phyloP scores from a whole-genome alignment of 1,284 basidiomycete species.

The Moniliella sp. region DNA sequence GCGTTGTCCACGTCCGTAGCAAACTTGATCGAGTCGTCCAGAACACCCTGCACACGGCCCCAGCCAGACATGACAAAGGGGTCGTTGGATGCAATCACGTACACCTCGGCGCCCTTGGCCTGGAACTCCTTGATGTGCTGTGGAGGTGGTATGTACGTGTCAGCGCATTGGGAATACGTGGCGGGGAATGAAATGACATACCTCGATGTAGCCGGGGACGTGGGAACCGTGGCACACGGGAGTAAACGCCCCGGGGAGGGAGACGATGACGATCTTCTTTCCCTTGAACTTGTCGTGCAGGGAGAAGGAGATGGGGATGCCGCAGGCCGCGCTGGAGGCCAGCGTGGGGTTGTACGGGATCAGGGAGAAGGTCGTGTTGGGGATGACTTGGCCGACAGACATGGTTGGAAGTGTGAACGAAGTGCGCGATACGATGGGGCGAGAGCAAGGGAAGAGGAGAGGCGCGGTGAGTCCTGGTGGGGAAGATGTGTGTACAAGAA shows the following conservation, averaged over 20 bases:
- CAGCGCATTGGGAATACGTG: too few relatives aligned
- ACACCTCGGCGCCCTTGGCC: slow-evolving; percentile 45
- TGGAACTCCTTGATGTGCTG: slow-evolving; percentile 48
- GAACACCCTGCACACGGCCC: slow-evolving; percentile 1
- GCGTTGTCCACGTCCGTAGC: slow-evolving; percentile 47
- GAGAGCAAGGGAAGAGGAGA: too few relatives aligned
- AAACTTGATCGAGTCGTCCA: slow-evolving; percentile 47
- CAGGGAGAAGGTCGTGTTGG: too few relatives aligned
- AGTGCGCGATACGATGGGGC: too few relatives aligned
- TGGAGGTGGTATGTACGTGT: too few relatives aligned
- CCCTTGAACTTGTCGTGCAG: slow-evolving; percentile 63
- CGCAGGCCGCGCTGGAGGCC: too few relatives aligned
- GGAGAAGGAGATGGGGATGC: too few relatives aligned
- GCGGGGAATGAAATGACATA: not conserved
- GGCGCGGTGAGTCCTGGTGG: too few relatives aligned
- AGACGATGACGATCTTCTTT: slow-evolving; percentile 59
- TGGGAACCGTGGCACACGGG: slow-evolving; percentile 27
- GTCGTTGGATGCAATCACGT: slow-evolving; percentile 36
- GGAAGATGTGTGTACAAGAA: too few relatives aligned
- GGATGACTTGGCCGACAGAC: too few relatives aligned
- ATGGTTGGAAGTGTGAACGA: too few relatives aligned
- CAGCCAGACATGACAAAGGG: slow-evolving; percentile 18
- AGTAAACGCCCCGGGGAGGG: slow-evolving; percentile 49
- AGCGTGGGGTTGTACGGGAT: too few relatives aligned
- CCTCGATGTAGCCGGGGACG: not conserved